phyloP scores from a whole-genome alignment of 2,329 filamentous ascomycete genomes.

The Fusarium praegraminearum region DNA sequence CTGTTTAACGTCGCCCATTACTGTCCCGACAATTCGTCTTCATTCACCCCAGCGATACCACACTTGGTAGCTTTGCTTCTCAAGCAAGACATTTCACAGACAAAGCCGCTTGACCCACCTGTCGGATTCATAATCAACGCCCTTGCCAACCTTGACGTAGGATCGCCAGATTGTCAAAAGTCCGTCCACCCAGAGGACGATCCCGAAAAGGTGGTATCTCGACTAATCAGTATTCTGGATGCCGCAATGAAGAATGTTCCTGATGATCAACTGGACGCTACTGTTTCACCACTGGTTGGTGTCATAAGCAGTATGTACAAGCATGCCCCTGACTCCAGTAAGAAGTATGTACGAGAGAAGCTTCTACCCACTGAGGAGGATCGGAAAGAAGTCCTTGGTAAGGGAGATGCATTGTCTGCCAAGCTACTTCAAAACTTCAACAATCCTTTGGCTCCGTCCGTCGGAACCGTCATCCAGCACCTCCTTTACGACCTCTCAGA shows the following conservation, averaged over 20 bases:
- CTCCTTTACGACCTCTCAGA: slow-evolving; percentile 90
- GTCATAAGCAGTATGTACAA: slow-evolving; percentile 79
- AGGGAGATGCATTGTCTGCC: slow-evolving; percentile 78
- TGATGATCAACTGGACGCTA: slow-evolving; percentile 77
- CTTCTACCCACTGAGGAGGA: slow-evolving; percentile 84
- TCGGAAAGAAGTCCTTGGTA: slow-evolving; percentile 80
- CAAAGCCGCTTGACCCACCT: slow-evolving; percentile 78
- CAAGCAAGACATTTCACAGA: slow-evolving; percentile 65
- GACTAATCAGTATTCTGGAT: slow-evolving; percentile 77
- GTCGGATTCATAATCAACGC: slow-evolving; percentile 81
- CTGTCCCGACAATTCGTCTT: slow-evolving; percentile 69
- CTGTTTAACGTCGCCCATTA: slow-evolving; percentile 89
- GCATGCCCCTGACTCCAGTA: slow-evolving; percentile 70
- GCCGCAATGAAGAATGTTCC: slow-evolving; percentile 72
- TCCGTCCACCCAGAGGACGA: slow-evolving; percentile 75
- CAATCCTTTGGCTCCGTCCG: slow-evolving; percentile 75
- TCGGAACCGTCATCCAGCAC: slow-evolving; percentile 80
- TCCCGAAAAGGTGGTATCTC: slow-evolving; percentile 69
- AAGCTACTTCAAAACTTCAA: slow-evolving; percentile 82
- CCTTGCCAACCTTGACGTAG: slow-evolving; percentile 81
- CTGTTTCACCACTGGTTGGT: slow-evolving; percentile 78
- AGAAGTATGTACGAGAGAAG: slow-evolving; percentile 70
- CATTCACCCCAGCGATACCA: slow-evolving; percentile 76
- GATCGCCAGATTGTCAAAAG: slow-evolving; percentile 63
- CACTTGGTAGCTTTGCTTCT: slow-evolving; percentile 78